Evolutionary conservation across 805 yeast species (phyloP), one percentile per base, ranked within the genome.

Genomic region (Ogataea pignaliae): DNA sequence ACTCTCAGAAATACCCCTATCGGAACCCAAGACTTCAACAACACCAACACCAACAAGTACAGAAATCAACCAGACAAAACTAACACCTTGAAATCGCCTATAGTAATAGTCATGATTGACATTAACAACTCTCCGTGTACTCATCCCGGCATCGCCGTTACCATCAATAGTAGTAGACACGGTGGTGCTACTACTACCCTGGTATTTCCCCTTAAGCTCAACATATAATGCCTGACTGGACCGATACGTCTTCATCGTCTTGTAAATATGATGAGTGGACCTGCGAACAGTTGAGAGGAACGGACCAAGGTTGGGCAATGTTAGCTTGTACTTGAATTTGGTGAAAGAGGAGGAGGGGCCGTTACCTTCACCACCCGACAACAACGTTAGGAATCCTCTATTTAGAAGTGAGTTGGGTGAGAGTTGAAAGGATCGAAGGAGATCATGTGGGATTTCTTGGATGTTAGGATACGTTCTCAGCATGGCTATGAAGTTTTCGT

Each of bases 251-350:
- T 60, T 60, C 17, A 78, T 50, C 0, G 61, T 43, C 46, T 69
- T 68, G 12, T 69, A 66, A n/a, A 78, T 48, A 68, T 76, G 72
- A 1, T 59, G 56, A 37, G 76, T 59, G 0, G 81, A 72, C 1
- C 67, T 58, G 45, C 69, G 73, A 14, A 75, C 54, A 30, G 76
- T 59, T 43, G 70, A 70, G 35, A 78, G 56, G 39, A 64, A 69
- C 1, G 73, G 68, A 0, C 84, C 84, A 45, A 78, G 64, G 38
- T 72, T 69, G 0, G 83, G 83, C 21, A 70, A 65, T 8, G 78
- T 61, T 3, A 79, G 51, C 16, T 71, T 59, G 46, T 73, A 72
- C 21, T 48, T 66, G 2, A 41, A 36, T 30, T 72, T 66, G 16
- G 29, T 12, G n/a, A 68, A 66, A 39, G 71, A 61, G 26, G 26